These are phyloP conservation scores for Paxillus ammoniavirescens DNA, from an alignment of 768 basidiomycete genomes.

Conservation along the genomic window DNA sequence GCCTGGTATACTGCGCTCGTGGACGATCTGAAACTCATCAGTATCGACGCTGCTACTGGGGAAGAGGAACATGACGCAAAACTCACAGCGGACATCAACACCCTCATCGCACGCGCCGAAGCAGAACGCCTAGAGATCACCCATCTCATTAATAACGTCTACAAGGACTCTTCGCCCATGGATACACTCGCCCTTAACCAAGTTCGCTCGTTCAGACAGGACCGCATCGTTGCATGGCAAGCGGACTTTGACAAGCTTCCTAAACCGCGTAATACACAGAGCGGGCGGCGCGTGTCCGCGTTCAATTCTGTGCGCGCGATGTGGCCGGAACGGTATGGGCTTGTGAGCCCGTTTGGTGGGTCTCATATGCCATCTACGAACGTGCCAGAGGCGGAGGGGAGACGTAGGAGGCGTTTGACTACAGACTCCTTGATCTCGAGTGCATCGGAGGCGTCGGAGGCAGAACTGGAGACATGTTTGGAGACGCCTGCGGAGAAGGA, in stretches of 20 bases:
- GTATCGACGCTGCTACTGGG: slow-evolving; percentile 75
- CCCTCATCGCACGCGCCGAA: slow-evolving; percentile 70
- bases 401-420: slow-evolving; percentile 45
- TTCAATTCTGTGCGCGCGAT: slow-evolving; percentile 71
- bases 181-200: slow-evolving; percentile 88
- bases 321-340: slow-evolving; percentile 64
- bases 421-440: slow-evolving; percentile 62
- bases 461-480: slow-evolving; percentile 42
- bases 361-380: slow-evolving; percentile 59
- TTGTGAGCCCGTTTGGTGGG: slow-evolving; percentile 52
- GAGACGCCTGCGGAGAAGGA: slow-evolving; percentile 24
- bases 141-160: slow-evolving; percentile 72
- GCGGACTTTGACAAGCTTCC: slow-evolving; percentile 85
- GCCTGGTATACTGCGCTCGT: slow-evolving; percentile 74
- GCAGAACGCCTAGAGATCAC: slow-evolving; percentile 72
- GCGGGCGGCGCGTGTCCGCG: slow-evolving; percentile 54
- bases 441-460: slow-evolving; percentile 70
- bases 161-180: slow-evolving; percentile 74
- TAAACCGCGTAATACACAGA: slow-evolving; percentile 53
- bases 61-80: slow-evolving; percentile 69
- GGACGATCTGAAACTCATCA: slow-evolving; percentile 74
- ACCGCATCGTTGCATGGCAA: slow-evolving; percentile 96
- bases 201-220: slow-evolving; percentile 84
- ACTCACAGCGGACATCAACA: slow-evolving; percentile 61
- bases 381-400: slow-evolving; percentile 72